Evolutionary conservation across 148 eudicot species (phyloP).

Genomic region (Rhododendron mucronatum): DNA sequence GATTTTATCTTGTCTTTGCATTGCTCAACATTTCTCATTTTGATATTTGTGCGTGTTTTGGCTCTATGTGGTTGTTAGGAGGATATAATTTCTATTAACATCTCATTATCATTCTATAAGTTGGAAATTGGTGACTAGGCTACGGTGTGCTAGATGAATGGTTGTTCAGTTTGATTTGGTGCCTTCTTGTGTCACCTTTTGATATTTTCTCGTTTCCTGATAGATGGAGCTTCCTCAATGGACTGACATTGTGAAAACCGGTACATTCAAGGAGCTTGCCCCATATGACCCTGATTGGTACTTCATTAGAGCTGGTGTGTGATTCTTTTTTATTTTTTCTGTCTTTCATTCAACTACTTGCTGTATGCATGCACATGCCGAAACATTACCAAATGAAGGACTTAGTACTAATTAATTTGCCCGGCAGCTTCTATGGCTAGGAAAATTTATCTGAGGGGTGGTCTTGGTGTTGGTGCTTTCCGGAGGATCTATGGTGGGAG

Average conservation of each 20-base stretch:
- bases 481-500: conserved; percentile 40
- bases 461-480: conserved; percentile 57
- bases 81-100: not conserved
- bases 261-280: conserved; percentile 34
- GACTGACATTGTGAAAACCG: conserved; percentile 38
- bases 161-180: not conserved
- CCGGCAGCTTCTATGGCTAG: conserved; percentile 76
- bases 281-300: conserved; percentile 45
- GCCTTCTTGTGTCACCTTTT: not conserved
- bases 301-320: conserved; percentile 30
- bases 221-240: conserved; percentile 44
- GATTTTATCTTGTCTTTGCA: not conserved
- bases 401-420: not conserved
- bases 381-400: not conserved
- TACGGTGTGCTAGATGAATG: not conserved
- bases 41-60: not conserved
- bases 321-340: not conserved
- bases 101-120: not conserved
- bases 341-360: not conserved
- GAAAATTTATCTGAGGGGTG: conserved; percentile 80
- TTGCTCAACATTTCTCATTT: not conserved
- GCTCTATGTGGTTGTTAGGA: not conserved
- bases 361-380: not conserved
- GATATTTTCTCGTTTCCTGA: not conserved
- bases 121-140: not conserved